Evolutionary conservation across 257 asterid genomes (phyloP), one percentile per base, ranked within the genome.

Genomic region (Lycium ferocissimum): DNA sequence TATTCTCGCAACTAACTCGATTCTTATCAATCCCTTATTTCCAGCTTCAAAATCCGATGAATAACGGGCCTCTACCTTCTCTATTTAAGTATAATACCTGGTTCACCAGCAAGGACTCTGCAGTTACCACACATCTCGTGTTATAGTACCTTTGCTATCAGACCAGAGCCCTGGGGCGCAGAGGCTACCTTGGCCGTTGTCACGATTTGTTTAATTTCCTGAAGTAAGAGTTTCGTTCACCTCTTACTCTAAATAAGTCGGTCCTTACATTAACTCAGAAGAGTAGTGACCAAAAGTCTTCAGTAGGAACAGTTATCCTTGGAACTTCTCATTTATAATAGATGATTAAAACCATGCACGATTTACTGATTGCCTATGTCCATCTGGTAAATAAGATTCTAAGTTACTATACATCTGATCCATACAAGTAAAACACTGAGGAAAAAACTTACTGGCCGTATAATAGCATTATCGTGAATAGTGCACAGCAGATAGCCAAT

Each of bases 391-490:
- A 20, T n/a, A 73, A 73, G 59, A n/a, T 73, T 73, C 80, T 47
- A 73, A 45, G n/a, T 20, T 45, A 73, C 4, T 43, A 10, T 43
- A 73, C 11, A 66, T 4, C 40, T 63, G 71, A 63, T 63, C 11
- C 71, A 63, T 63, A 73, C n/a, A 47, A 47, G 80, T 47, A 75
- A 10, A 85, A 80, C 84, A 79, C 26, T 47, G 35, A 66, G 66
- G 70, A 83, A 87, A 83, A 87, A 89, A 76, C 98, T 91, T 95
- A 96, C 99, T 79, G 91, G 86, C 99, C 98, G 84, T 96, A 96
- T 82, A 94, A 83, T 90, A 96, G 91, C 98, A 96, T 94, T 84
- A 94, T 90, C 81, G 94, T 82, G 70, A 91, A 90, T 86, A 96
- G 90, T 86, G 95, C 84, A 89, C 86, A 88, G 91, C 98, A 96